Evolutionary conservation across 192 early-diverging fungal species (phyloP).

Genomic region (Rhizophagus prolifer): DNA sequence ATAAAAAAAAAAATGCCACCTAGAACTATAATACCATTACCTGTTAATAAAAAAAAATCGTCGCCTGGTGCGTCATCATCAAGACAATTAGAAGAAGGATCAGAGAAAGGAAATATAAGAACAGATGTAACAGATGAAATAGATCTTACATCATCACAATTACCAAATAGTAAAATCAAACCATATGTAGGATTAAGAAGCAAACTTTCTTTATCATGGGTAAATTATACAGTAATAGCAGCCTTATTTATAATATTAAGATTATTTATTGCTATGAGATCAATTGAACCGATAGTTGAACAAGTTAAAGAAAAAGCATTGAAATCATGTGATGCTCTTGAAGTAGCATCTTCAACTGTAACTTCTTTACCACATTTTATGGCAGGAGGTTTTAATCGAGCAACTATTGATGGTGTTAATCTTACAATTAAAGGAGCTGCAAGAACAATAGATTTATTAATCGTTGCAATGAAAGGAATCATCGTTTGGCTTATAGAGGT

Average conservation of each 20-base stretch:
- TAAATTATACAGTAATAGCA: constrained; percentile 19
- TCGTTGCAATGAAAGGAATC: constrained; percentile 16
- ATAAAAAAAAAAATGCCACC: too few relatives aligned
- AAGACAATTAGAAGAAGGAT: constrained; percentile 13
- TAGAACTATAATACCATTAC: too few relatives aligned
- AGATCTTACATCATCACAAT: background rate
- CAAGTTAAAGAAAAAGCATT: constrained; percentile 7
- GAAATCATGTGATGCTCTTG: constrained; percentile 16
- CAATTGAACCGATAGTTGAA: constrained; percentile 19
- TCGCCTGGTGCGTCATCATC: constrained; percentile 23
- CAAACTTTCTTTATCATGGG: constrained; percentile 13
- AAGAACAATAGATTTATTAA: background rate
- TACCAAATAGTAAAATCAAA: background rate
- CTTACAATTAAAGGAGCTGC: background rate
- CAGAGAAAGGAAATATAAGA: background rate
- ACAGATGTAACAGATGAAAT: too few relatives aligned
- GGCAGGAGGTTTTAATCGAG: constrained; percentile 28
- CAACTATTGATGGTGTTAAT: constrained; percentile 14
- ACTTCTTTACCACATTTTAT: constrained; percentile 25
- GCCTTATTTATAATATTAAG: constrained; percentile 16
- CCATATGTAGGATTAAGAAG: constrained; percentile 21
- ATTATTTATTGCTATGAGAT: constrained; percentile 8
- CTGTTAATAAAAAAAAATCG: background rate
- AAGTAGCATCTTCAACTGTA: constrained; percentile 22
- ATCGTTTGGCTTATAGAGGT: constrained; percentile 17